Evolutionary conservation across 305 asterid species (phyloP).

Genomic region (Petunia hybrid): DNA sequence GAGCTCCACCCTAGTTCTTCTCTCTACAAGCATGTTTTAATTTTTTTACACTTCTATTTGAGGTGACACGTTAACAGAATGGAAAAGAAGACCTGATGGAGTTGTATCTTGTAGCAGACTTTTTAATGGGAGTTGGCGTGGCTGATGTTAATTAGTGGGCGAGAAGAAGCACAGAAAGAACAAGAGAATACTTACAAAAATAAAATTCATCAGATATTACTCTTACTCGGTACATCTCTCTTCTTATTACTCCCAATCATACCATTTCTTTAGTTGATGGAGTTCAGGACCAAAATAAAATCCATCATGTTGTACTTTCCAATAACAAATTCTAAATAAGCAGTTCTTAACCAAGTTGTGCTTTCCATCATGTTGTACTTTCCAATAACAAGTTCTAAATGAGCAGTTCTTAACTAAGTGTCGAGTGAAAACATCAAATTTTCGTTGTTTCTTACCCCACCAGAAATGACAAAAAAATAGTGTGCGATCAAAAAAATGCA

Average conservation of each 20-base stretch:
- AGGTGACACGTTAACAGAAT: too few relatives aligned
- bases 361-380: too few relatives aligned
- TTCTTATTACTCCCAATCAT: neutral
- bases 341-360: neutral
- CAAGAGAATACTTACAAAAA: too few relatives aligned
- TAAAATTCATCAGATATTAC: neutral
- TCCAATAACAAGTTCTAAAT: constrained; percentile 7
- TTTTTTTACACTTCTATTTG: too few relatives aligned
- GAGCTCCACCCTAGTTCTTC: too few relatives aligned
- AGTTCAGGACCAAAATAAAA: constrained; percentile 12
- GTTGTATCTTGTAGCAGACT: too few relatives aligned
- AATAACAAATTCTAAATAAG: constrained; percentile 1
- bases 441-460: neutral
- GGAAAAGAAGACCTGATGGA: too few relatives aligned
- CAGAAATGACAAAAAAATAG: neutral
- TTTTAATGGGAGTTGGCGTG: too few relatives aligned
- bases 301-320: constrained; percentile 14
- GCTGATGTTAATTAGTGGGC: too few relatives aligned
- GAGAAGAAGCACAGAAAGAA: too few relatives aligned
- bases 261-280: neutral
- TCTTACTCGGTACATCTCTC: neutral
- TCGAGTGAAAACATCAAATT: neutral
- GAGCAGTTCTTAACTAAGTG: neutral
- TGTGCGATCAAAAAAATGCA: neutral
- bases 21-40: too few relatives aligned